Base-by-base conservation (phyloP, 2,329 filamentous ascomycete genomes). In the Aspergillus niger region DNA sequence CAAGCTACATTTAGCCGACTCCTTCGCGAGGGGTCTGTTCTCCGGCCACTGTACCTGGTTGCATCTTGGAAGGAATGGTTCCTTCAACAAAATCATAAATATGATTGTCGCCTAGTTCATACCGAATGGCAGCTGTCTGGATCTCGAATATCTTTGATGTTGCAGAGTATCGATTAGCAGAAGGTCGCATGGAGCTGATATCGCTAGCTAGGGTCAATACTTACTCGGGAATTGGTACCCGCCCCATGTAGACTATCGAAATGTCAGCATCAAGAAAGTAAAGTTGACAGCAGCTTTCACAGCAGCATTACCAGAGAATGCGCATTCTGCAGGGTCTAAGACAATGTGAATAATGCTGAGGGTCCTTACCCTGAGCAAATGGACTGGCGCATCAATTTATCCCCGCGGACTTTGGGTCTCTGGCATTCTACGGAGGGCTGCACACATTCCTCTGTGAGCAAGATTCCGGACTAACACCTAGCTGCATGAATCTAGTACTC, bases 21-120 rank as follows among this genome's bases (percentile, higher is more conserved):
- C 5, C 3, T n/a, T 32, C 2, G 36, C 3, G 17, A 13, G 54
- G 10, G 22, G 38, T n/a, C n/a, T n/a, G 38, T 15, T 10, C 20
- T 5, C n/a, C 15, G 10, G 20, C 3, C n/a, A 13, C 50, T 52
- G n/a, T 43, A 67, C 63, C 63, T 54, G 62, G 39, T 8, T 64
- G 52, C 49, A 62, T 57, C 6, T 52, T 22, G 36, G 61, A 66
- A 28, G 65, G 60, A 15, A 66, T 8, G 15, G 39, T 57, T 10
- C 67, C 67, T 22, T 69, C 65, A 8, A 69, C 62, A 32, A 69
- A 69, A 32, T 69, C 67, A 54, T 67, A 69, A 50, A 38, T 61
- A 52, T 68, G 65, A 15, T 52, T 24, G 15, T 61, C 56, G 6
- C 60, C 67, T 6, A 69, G 63, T 32, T 67, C 65, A 51, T 69